Evolutionary conservation across 495 filamentous ascomycete species (phyloP).

Genomic region (Neurospora sp.): DNA sequence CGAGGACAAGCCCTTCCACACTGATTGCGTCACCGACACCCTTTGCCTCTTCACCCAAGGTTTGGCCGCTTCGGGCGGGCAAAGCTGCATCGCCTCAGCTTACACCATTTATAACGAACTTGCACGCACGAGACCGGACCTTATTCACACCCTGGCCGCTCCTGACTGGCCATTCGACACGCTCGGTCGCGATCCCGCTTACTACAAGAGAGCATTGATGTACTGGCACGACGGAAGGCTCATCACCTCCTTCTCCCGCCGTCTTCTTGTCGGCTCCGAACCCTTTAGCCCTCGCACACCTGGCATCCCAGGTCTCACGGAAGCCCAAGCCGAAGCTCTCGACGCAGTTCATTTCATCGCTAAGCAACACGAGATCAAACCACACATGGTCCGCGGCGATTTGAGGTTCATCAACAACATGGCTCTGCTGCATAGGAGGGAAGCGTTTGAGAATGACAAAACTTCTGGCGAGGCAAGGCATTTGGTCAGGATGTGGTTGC

Average conservation of each 20-base stretch:
- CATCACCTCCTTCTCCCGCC: constrained; percentile 38
- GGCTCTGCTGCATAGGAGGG: constrained; percentile 13
- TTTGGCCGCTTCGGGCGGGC: constrained; percentile 36
- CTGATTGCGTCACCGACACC: constrained; percentile 47
- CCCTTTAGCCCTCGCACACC: constrained; percentile 28
- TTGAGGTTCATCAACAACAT: constrained; percentile 52
- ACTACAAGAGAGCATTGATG: constrained; percentile 33
- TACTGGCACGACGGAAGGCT: constrained; percentile 32
- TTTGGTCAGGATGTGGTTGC: constrained; percentile 15
- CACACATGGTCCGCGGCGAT: constrained; percentile 45
- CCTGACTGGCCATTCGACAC: constrained; percentile 38
- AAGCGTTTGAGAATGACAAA: constrained; percentile 15
- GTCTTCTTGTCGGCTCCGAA: constrained; percentile 37
- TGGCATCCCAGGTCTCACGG: constrained; percentile 40
- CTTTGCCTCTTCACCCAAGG: constrained; percentile 44
- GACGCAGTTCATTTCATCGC: constrained; percentile 45
- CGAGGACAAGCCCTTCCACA: constrained; percentile 43
- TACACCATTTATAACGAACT: constrained; percentile 50
- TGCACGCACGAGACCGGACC: constrained; percentile 47
- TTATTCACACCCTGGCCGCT: constrained; percentile 37
- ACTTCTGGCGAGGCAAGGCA: constrained; percentile 1
- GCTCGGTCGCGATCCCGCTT: constrained; percentile 21
- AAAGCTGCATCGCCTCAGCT: constrained; percentile 36
- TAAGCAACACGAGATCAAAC: constrained; percentile 37
- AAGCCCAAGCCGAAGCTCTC: constrained; percentile 31